phyloP scores from a whole-genome alignment of 139 green algal genomes.

The Micractinium conductrix region DNA sequence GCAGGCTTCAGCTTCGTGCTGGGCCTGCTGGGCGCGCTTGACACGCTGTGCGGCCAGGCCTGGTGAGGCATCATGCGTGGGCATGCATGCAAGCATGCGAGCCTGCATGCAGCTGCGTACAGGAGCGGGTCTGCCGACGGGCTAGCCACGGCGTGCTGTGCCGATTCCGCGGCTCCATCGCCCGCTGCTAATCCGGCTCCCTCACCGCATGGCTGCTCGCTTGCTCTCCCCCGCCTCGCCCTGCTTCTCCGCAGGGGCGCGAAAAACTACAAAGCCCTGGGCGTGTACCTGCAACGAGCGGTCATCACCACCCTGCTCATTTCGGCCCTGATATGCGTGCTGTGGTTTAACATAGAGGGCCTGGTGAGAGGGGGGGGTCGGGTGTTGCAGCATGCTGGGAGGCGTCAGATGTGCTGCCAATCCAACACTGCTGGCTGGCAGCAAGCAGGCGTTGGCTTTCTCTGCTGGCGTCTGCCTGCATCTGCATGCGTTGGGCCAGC shows the following conservation, averaged over 20 bases:
- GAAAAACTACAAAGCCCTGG: conserved; percentile 65
- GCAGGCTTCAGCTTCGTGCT: conserved; percentile 20
- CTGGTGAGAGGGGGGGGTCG: too few relatives aligned
- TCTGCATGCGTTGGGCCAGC: too few relatives aligned
- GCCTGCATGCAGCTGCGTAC: neutral
- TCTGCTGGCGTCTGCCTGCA: too few relatives aligned
- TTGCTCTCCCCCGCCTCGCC: neutral
- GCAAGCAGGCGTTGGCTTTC: too few relatives aligned
- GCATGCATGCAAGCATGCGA: neutral
- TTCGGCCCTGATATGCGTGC: conserved; percentile 44
- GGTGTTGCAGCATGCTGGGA: too few relatives aligned
- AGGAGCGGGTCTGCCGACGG: neutral
- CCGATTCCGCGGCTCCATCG: too few relatives aligned
- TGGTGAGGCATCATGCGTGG: conserved; percentile 25
- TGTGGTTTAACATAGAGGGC: conserved; percentile 61
- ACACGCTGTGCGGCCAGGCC: conserved; percentile 79
- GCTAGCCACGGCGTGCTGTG: neutral
- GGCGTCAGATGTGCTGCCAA: too few relatives aligned
- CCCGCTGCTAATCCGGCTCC: too few relatives aligned
- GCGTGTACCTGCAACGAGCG: conserved; percentile 65
- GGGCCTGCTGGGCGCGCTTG: conserved; percentile 60
- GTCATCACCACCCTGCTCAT: conserved; percentile 63
- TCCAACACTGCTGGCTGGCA: too few relatives aligned
- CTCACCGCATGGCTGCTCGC: too few relatives aligned
- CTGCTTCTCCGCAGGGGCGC: conserved; percentile 31